Conservation (phyloP, 1,284 basidiomycete species). For the Anthracocystis panici-leucophaei region DNA sequence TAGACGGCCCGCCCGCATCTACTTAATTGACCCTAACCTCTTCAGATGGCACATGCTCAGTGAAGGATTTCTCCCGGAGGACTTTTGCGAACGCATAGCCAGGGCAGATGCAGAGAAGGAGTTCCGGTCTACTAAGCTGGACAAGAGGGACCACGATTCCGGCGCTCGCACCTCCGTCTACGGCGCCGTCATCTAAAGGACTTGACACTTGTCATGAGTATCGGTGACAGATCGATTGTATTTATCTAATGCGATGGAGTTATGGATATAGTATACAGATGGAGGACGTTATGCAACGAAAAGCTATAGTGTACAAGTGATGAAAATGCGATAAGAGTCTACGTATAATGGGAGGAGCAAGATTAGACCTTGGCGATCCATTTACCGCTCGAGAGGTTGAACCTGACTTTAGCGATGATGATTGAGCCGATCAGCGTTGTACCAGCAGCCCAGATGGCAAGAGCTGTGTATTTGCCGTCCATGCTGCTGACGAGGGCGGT, state of each 20-base stretch:
- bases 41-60: neutral
- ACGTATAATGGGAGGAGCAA: neutral
- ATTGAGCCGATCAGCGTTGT: conserved; percentile 33
- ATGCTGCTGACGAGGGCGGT: conserved; percentile 31
- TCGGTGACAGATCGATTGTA: too few species aligned
- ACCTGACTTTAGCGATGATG: conserved; percentile 33
- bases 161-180: too few species aligned
- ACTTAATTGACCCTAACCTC: neutral
- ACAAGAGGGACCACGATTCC: too few species aligned
- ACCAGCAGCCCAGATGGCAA: conserved; percentile 41
- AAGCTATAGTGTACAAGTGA: conserved; percentile 1
- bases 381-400: conserved; percentile 26
- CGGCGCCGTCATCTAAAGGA: too few species aligned
- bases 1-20: neutral
- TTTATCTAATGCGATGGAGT: too few species aligned
- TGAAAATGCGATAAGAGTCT: neutral
- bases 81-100: neutral
- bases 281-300: conserved; percentile 1
- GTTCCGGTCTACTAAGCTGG: too few species aligned
- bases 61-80: neutral
- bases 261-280: conserved; percentile 21
- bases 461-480: conserved; percentile 32
- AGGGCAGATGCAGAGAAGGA: neutral
- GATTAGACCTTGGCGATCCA: conserved; percentile 34
- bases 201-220: too few species aligned